Base-by-base conservation (phyloP, 2,329 filamentous ascomycete genomes). In the Phyllosticta citriasiana region DNA sequence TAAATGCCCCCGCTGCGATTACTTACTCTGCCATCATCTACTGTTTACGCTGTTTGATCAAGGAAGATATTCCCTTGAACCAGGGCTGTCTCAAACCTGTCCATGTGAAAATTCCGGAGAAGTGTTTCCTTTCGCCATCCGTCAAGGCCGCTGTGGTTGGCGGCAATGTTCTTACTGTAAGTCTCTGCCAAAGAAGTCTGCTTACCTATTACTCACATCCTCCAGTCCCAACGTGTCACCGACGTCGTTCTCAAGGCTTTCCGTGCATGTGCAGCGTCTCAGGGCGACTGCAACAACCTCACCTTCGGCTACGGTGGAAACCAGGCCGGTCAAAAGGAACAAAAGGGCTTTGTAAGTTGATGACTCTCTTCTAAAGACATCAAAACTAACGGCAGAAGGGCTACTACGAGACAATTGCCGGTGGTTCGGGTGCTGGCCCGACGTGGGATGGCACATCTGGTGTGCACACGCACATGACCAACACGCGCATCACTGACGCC, bases 1-100 rank as follows among this genome's bases (percentile, higher is more conserved):
- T 87, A 73, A 94, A 94, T 68, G 89, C 89, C 0, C 89, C 89
- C 0, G 83, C 90, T 73, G 89, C 89, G 2, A 88, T 94, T 55
- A 92, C 88, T 0, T 91, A 89, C 74, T 88, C 84, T 40, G 89
- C 89, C 57, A 92, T 94, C 69, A 93, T 94, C 70, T 95, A 95
- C 79, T 91, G 88, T 67, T 79, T 95, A 12, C 85, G 90, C 54
- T 89, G 86, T 68, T 80, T 96, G 62, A 91, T 95, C 67, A 85
- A 83, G 47, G 84, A 89, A 65, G 88, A 93, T 66, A 92, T 95
- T 14, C 91, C 90, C 0, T 81, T 95, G 3, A 95, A 95, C 75
- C 90, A 95, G 74, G 90, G 90, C 65, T 95, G 90, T 65, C 78
- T 94, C 2, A 84, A 84, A 57, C 89, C 90, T 0, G 88, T 94